These are phyloP conservation scores for Brassica incana DNA, from an alignment of 345 rosid species.

Conservation along the genomic window DNA sequence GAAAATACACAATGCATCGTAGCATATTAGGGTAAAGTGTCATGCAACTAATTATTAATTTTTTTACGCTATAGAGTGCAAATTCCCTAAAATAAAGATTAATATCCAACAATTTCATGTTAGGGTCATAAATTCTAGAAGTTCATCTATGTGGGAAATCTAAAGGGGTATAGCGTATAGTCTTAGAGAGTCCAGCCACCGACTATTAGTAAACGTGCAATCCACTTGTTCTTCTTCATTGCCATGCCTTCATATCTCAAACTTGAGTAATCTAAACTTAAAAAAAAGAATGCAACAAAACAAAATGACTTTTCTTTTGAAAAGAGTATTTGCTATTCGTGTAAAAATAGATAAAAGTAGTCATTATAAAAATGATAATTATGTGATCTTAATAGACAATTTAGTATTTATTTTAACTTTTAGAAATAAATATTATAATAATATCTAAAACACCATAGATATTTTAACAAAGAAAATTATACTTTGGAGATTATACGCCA, in stretches of 20 bases:
- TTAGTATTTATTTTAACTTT: not conserved
- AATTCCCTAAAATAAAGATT: too few species aligned
- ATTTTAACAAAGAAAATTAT: not conserved
- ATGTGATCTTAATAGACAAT: not conserved
- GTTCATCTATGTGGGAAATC: not conserved
- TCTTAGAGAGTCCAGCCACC: conserved; percentile 18
- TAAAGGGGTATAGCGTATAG: not conserved
- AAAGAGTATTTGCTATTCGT: not conserved
- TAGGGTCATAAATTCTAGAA: not conserved
- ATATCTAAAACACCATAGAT: not conserved
- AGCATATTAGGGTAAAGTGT: too few species aligned
- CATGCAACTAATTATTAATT: too few species aligned
- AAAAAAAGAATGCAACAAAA: not conserved
- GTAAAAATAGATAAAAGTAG: not conserved
- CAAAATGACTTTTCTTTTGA: not conserved
- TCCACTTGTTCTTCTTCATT: conserved; percentile 1
- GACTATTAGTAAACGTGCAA: conserved; percentile 24
- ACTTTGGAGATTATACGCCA: not conserved
- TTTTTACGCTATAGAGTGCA: too few species aligned
- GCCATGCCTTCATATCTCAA: conserved; percentile 12
- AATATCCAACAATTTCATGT: not conserved
- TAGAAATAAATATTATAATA: not conserved
- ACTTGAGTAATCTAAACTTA: conserved; percentile 5
- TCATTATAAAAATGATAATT: not conserved
- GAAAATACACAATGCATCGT: too few species aligned